Conservation (phyloP, 1,284 basidiomycete species). For the Malassezia nana region DNA sequence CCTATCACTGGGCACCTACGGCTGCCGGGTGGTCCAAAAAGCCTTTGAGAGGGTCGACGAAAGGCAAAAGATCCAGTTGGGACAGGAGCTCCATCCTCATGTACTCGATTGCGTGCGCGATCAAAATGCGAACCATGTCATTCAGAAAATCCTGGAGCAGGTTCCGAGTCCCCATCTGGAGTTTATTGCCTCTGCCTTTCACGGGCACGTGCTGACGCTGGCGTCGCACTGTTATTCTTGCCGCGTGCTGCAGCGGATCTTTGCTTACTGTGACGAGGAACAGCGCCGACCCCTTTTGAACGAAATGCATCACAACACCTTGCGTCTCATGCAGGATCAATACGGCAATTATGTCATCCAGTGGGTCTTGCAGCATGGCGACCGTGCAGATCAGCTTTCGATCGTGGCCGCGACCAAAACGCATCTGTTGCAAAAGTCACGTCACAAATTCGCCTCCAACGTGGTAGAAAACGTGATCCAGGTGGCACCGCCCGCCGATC, state of each 20-base stretch:
- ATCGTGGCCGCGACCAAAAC: constrained; percentile 67
- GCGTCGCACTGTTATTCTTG: constrained; percentile 89
- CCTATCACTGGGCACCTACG: constrained; percentile 86
- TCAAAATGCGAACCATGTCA: constrained; percentile 87
- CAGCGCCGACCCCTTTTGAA: constrained; percentile 68
- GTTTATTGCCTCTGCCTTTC: constrained; percentile 65
- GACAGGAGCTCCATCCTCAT: constrained; percentile 65
- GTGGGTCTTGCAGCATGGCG: constrained; percentile 76
- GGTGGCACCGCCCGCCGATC: constrained; percentile 58
- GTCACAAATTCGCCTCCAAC: constrained; percentile 91
- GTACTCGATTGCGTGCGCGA: constrained; percentile 82
- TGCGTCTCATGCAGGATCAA: constrained; percentile 49
- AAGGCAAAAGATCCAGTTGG: constrained; percentile 22
- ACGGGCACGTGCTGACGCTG: constrained; percentile 70
- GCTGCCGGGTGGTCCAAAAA: constrained; percentile 58
- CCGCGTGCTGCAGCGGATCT: constrained; percentile 82
- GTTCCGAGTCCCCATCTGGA: constrained; percentile 62
- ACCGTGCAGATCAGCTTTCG: constrained; percentile 59
- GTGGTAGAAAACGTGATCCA: constrained; percentile 86
- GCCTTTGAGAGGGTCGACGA: constrained; percentile 55
- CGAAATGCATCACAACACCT: constrained; percentile 65
- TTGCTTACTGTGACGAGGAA: constrained; percentile 57
- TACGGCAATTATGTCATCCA: constrained; percentile 80
- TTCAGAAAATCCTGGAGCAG: constrained; percentile 48
- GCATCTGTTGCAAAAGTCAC: constrained; percentile 58